These are phyloP conservation scores for Cymbidium sinense DNA, from an alignment of 106 monocot genomes.

Conservation along the genomic window DNA sequence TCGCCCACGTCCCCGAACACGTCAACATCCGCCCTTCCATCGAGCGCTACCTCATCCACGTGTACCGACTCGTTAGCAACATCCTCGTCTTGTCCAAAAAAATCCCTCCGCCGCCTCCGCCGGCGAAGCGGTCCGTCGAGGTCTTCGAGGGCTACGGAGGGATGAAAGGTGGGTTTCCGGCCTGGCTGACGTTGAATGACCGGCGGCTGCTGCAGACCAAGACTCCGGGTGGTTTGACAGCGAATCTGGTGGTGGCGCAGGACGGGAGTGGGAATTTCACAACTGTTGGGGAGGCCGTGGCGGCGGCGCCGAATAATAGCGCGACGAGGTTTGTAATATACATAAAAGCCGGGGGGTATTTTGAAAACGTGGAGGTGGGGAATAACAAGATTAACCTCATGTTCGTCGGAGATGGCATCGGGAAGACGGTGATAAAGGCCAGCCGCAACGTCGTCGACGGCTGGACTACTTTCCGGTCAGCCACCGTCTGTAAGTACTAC, in stretches of 20 bases:
- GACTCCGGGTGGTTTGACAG: not conserved
- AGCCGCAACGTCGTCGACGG: constrained; percentile 35
- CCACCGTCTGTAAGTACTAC: constrained; percentile 27
- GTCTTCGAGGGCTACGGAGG: constrained; percentile 24
- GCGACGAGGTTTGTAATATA: constrained; percentile 31
- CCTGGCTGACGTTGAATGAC: constrained; percentile 5
- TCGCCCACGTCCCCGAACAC: constrained; percentile 10
- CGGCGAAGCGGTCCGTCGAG: not conserved
- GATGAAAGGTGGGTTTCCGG: constrained; percentile 20
- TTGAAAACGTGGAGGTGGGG: constrained; percentile 37
- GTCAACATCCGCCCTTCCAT: constrained; percentile 6
- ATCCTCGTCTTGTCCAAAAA: constrained; percentile 25
- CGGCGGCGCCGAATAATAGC: constrained; percentile 35
- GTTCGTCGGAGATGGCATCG: constrained; percentile 47
- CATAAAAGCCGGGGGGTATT: constrained; percentile 49
- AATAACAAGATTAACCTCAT: constrained; percentile 43
- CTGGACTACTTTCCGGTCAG: constrained; percentile 40
- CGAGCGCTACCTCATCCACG: constrained; percentile 3
- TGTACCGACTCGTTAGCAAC: constrained; percentile 30
- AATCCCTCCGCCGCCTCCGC: constrained; percentile 9
- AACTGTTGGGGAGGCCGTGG: constrained; percentile 33
- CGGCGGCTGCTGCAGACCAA: constrained; percentile 2
- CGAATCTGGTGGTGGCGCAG: constrained; percentile 34
- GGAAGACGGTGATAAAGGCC: constrained; percentile 42
- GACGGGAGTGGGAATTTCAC: constrained; percentile 52